These are phyloP conservation scores for Juglanconis oblonga DNA, from an alignment of 2,329 filamentous ascomycete genomes.

Conservation along the genomic window DNA sequence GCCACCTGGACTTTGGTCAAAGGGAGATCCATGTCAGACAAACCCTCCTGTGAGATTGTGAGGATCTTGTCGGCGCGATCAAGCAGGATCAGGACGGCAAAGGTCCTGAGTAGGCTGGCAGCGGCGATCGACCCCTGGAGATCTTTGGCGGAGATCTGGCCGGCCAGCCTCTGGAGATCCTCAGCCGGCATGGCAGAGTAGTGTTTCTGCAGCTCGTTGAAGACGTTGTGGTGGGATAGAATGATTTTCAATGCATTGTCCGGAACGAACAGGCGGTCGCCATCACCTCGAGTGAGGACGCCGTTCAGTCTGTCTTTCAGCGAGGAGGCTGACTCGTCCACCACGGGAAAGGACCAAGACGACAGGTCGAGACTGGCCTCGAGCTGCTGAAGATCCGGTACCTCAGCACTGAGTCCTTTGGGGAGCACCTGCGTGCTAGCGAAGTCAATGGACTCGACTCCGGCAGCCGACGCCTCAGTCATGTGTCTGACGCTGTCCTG, in stretches of 20 bases:
- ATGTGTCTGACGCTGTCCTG: conserved; percentile 5
- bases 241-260: conserved; percentile 8
- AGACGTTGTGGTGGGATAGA: conserved; percentile 8
- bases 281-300: conserved; percentile 14
- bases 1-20: background rate
- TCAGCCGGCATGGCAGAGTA: conserved; percentile 1
- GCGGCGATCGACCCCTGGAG: background rate
- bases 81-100: conserved; percentile 13
- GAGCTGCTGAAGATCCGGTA: background rate
- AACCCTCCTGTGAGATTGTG: background rate
- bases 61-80: conserved; percentile 8
- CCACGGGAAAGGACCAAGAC: conserved; percentile 3
- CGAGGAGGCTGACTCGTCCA: background rate
- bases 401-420: background rate
- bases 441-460: conserved; percentile 15
- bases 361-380: conserved; percentile 6
- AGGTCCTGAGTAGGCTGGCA: conserved; percentile 6
- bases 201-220: conserved; percentile 3
- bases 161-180: conserved; percentile 9
- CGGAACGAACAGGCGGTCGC: conserved; percentile 14
- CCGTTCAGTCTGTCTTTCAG: conserved; percentile 16
- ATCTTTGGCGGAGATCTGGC: conserved; percentile 1
- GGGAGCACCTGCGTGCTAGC: conserved; percentile 6
- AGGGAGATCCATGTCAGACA: conserved; percentile 2
- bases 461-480: conserved; percentile 5